These are phyloP conservation scores for Fusarium agapanthi DNA, from an alignment of 2,329 filamentous ascomycete genomes.

Conservation along the genomic window DNA sequence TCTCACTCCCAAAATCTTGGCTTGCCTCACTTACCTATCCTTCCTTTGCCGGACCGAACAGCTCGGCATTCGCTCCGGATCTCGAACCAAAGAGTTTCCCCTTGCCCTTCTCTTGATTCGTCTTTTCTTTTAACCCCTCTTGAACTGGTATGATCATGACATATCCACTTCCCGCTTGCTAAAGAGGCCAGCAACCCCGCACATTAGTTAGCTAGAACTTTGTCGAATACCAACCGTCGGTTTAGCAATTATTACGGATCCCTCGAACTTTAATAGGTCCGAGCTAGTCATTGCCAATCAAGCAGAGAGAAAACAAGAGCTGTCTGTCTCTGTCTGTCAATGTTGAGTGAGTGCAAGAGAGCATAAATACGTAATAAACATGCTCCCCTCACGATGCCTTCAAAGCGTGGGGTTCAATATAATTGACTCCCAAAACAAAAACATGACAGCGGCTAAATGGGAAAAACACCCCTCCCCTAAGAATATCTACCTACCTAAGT, in stretches of 20 bases:
- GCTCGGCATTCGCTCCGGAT: not conserved
- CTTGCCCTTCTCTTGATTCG: not conserved
- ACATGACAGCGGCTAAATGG: not conserved
- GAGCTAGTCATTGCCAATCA: not conserved
- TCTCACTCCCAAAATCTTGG: not conserved
- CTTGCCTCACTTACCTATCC: not conserved
- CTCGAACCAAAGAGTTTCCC: not conserved
- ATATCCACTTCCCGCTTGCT: constrained; percentile 18
- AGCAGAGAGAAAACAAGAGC: not conserved
- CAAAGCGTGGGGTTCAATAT: not conserved
- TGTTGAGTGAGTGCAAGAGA: not conserved
- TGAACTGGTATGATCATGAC: constrained; percentile 5
- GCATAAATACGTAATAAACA: not conserved
- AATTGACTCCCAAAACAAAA: not conserved
- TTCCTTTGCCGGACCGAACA: constrained; percentile 15
- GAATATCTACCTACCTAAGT: not conserved
- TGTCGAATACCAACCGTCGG: constrained; percentile 37
- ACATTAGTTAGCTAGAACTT: constrained; percentile 5
- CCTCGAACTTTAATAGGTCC: not conserved
- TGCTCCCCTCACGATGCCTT: not conserved
- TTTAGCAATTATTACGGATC: constrained; percentile 41
- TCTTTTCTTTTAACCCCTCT: constrained; percentile 9
- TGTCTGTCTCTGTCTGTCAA: not conserved
- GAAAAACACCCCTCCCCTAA: not conserved
- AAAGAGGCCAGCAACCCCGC: constrained; percentile 8